Conservation (phyloP, 2,329 filamentous ascomycete genomes). For the Epichloe sp. region DNA sequence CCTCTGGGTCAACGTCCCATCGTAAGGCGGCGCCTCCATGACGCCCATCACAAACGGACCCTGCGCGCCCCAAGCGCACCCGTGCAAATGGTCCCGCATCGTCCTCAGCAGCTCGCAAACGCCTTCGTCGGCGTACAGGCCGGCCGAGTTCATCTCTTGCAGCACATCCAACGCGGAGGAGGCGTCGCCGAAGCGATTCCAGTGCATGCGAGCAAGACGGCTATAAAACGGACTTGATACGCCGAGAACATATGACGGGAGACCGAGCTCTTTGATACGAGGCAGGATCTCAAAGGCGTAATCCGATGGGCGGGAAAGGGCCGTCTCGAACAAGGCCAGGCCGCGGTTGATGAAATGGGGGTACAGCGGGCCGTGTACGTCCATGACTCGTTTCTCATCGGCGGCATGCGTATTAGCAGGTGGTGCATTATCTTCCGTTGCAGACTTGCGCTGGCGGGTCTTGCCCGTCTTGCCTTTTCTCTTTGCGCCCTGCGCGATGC, state of each 20-base stretch:
- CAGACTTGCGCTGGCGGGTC: neutral
- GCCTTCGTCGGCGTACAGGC: slow-evolving; percentile 40
- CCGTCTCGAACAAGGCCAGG: slow-evolving; percentile 40
- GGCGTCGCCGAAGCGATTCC: slow-evolving; percentile 47
- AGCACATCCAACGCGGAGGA: slow-evolving; percentile 40
- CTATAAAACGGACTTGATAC: slow-evolving; percentile 59
- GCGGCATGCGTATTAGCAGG: slow-evolving; percentile 1
- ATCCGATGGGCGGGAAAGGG: slow-evolving; percentile 44
- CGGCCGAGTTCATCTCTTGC: slow-evolving; percentile 52
- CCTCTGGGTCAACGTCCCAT: slow-evolving; percentile 14
- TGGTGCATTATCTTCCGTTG: neutral
- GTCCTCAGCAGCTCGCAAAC: slow-evolving; percentile 14
- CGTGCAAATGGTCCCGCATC: slow-evolving; percentile 21
- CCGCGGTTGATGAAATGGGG: slow-evolving; percentile 42
- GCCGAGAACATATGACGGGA: slow-evolving; percentile 58
- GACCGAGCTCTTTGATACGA: slow-evolving; percentile 52
- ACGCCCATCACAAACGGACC: slow-evolving; percentile 26
- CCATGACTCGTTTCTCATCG: slow-evolving; percentile 29
- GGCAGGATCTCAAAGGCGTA: slow-evolving; percentile 50
- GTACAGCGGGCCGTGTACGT: slow-evolving; percentile 51
- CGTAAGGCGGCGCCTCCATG: slow-evolving; percentile 23
- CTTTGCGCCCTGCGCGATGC: slow-evolving; percentile 22
- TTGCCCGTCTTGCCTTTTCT: slow-evolving; percentile 1
- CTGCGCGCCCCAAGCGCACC: slow-evolving; percentile 23
- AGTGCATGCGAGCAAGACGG: slow-evolving; percentile 47